Percentiles rank a stretch among this genome's conserved stretches.
Conservation (phyloP, 441 rosid genomes). For the Erysimum cheiri region DNA sequence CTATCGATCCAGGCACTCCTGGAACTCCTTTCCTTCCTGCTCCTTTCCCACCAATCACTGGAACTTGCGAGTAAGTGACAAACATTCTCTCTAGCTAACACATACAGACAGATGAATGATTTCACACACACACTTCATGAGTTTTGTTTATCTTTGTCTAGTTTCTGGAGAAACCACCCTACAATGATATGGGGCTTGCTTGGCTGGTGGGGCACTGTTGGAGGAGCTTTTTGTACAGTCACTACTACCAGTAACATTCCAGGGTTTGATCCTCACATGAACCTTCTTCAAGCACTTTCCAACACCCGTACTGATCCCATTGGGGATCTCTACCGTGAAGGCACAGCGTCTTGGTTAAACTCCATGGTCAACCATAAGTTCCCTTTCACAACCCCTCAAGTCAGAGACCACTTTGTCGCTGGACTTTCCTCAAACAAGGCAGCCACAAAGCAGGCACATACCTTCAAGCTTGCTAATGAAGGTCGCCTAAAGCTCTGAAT, state of each 20-base stretch:
- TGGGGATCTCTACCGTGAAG: conserved; percentile 72
- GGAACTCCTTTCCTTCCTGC: conserved; percentile 56
- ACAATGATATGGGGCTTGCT: conserved; percentile 64
- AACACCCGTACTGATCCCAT: conserved; percentile 55
- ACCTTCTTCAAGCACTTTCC: conserved; percentile 65
- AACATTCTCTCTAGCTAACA: neutral
- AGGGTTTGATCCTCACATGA: conserved; percentile 57
- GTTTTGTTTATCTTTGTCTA: conserved; percentile 37
- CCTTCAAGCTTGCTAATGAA: conserved; percentile 78
- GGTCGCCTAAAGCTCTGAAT: conserved; percentile 60
- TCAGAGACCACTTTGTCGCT: conserved; percentile 54
- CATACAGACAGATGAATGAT: neutral
- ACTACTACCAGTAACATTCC: conserved; percentile 44
- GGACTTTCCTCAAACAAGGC: conserved; percentile 60
- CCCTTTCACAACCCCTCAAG: conserved; percentile 65
- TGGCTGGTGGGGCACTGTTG: conserved; percentile 78
- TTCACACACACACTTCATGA: neutral
- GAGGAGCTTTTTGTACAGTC: conserved; percentile 51
- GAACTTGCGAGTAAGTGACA: conserved; percentile 68
- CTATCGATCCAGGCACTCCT: conserved; percentile 63
- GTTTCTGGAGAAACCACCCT: conserved; percentile 80
- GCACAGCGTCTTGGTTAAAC: conserved; percentile 70
- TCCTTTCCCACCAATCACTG: conserved; percentile 55
- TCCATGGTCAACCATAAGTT: conserved; percentile 60
- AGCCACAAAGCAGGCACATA: conserved; percentile 63